Evolutionary conservation across 2,329 filamentous ascomycete genomes (phyloP).

Genomic region (Pyrenochaeta sp.): DNA sequence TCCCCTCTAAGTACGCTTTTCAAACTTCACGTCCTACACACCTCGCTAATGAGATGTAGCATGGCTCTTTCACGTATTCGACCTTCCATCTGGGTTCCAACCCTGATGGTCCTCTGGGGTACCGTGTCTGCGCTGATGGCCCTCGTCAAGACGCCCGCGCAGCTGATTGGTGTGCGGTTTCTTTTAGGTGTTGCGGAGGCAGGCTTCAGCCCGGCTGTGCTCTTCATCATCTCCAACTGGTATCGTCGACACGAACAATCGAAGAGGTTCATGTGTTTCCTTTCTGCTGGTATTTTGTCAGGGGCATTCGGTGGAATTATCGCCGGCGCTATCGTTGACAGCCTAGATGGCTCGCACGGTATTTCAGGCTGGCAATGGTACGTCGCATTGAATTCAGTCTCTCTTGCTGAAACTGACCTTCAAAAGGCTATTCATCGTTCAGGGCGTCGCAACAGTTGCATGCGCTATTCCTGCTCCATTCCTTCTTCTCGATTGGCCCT

Average conservation of each 20-base stretch:
- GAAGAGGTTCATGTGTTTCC: constrained; percentile 37
- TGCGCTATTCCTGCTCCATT: constrained; percentile 33
- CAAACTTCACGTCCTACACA: not conserved
- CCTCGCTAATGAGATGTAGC: constrained; percentile 12
- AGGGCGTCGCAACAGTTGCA: constrained; percentile 32
- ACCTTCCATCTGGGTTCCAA: constrained; percentile 31
- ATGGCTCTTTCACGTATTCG: constrained; percentile 32
- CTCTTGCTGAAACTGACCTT: not conserved
- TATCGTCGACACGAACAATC: constrained; percentile 35
- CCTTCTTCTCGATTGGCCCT: constrained; percentile 35
- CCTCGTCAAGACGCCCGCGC: constrained; percentile 26
- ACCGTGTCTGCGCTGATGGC: constrained; percentile 28
- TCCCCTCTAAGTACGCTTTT: constrained; percentile 31
- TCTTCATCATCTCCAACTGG: constrained; percentile 38
- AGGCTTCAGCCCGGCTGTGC: constrained; percentile 32
- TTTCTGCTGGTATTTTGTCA: constrained; percentile 30
- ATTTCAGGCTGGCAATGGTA: constrained; percentile 34
- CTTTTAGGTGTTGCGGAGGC: constrained; percentile 36
- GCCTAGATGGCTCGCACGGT: constrained; percentile 27
- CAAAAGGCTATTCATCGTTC: constrained; percentile 33
- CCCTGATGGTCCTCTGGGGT: constrained; percentile 32
- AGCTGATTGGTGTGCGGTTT: constrained; percentile 33
- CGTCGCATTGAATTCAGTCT: not conserved
- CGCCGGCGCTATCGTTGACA: constrained; percentile 28
- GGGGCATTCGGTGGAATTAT: constrained; percentile 35